These are phyloP conservation scores for Parathielavia hyrcaniae DNA, from an alignment of 495 filamentous ascomycete species.

Conservation along the genomic window DNA sequence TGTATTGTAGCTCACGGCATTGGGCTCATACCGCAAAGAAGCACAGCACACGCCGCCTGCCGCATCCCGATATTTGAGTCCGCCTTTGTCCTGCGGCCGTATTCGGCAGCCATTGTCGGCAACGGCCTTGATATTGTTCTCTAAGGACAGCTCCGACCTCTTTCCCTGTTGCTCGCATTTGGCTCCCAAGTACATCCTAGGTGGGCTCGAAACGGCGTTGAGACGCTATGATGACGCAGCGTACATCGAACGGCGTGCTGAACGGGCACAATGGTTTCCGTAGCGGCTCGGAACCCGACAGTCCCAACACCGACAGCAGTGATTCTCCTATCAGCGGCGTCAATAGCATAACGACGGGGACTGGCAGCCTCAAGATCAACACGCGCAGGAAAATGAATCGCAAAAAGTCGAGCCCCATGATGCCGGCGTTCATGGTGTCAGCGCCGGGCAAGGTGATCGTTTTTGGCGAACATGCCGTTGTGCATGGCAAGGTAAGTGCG, in stretches of 20 bases:
- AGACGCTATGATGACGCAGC: slow-evolving; percentile 23
- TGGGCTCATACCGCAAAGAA: background rate
- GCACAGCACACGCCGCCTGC: background rate
- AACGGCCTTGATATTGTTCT: slow-evolving; percentile 15
- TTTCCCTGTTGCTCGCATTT: slow-evolving; percentile 1
- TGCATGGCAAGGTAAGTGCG: slow-evolving; percentile 71
- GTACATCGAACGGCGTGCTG: slow-evolving; percentile 8
- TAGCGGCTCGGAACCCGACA: slow-evolving; percentile 20
- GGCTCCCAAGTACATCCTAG: background rate
- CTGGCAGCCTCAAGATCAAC: slow-evolving; percentile 18
- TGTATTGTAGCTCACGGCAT: background rate
- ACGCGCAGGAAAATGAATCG: slow-evolving; percentile 36
- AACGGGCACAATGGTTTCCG: slow-evolving; percentile 26
- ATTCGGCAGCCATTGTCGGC: slow-evolving; percentile 5
- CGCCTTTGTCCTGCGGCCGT: slow-evolving; percentile 11
- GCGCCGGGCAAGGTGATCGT: slow-evolving; percentile 97
- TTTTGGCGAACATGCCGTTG: slow-evolving; percentile 93
- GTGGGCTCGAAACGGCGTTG: background rate
- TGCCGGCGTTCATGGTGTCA: slow-evolving; percentile 94
- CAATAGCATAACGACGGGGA: slow-evolving; percentile 14
- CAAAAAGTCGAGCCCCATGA: slow-evolving; percentile 53
- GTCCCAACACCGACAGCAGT: slow-evolving; percentile 19
- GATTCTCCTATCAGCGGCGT: slow-evolving; percentile 17
- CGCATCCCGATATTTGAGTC: background rate
- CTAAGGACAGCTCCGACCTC: background rate